phyloP scores from a whole-genome alignment of 768 basidiomycete genomes.

The Tulasnella sp. region DNA sequence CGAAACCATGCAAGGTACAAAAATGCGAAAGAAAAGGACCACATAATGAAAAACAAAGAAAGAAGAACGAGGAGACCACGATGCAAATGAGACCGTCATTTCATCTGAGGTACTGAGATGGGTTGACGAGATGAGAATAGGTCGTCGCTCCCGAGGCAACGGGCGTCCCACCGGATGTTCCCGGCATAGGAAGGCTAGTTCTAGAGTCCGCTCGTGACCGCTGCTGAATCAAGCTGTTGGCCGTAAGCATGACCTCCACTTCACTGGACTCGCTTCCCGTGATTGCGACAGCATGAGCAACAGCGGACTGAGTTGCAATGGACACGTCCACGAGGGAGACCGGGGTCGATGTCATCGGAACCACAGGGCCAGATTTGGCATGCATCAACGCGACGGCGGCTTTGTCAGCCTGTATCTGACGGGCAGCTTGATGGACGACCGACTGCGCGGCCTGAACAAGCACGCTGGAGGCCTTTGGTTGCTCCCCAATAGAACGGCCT shows the following conservation, averaged over 20 bases:
- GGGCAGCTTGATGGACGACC: constrained; percentile 67
- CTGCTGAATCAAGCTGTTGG: constrained; percentile 40
- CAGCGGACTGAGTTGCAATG: constrained; percentile 59
- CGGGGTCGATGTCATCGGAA: constrained; percentile 13
- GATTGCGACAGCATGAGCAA: constrained; percentile 71
- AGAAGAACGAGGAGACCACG: neutral
- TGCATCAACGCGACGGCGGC: constrained; percentile 28
- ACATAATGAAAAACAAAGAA: neutral
- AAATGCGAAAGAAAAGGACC: neutral
- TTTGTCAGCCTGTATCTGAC: constrained; percentile 43
- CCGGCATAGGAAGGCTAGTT: neutral
- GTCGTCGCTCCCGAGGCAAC: neutral
- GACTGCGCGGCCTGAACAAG: constrained; percentile 70
- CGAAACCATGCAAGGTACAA: neutral
- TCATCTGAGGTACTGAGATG: neutral
- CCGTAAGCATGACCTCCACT: constrained; percentile 70
- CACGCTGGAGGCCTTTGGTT: constrained; percentile 19
- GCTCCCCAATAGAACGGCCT: constrained; percentile 35
- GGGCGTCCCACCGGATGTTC: neutral
- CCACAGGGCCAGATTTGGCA: constrained; percentile 30
- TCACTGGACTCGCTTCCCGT: constrained; percentile 62
- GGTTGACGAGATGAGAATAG: neutral
- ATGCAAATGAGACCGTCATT: neutral
- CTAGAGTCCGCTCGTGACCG: constrained; percentile 6
- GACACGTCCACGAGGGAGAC: constrained; percentile 48